These are phyloP conservation scores for Scenedesmus sp. DNA, from an alignment of 163 green algal genomes.

Conservation along the genomic window DNA sequence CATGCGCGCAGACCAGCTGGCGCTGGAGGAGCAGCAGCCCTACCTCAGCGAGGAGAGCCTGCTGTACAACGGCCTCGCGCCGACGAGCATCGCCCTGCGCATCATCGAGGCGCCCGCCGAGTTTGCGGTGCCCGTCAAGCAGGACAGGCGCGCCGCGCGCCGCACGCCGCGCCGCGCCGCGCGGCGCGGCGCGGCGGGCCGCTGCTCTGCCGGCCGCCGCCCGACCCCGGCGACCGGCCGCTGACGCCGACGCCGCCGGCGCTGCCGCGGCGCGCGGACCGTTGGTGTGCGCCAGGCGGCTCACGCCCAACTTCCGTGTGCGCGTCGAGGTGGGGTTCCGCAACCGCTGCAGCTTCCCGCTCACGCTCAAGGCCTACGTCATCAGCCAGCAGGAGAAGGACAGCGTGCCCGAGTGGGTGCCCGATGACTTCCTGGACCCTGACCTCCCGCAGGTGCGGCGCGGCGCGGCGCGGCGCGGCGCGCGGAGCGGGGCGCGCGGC, in stretches of 20 bases:
- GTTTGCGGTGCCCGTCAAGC: slow-evolving; percentile 72
- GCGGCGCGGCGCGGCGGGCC: no score
- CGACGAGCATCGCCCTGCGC: slow-evolving; percentile 52
- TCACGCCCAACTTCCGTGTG: slow-evolving; percentile 68
- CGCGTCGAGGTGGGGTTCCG: slow-evolving; percentile 61
- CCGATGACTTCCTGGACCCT: slow-evolving; percentile 50
- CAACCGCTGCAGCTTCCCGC: slow-evolving; percentile 47
- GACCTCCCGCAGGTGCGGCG: slow-evolving; percentile 33
- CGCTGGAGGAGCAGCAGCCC: slow-evolving; percentile 31
- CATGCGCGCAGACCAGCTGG: slow-evolving; percentile 46
- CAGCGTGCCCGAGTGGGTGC: slow-evolving; percentile 56
- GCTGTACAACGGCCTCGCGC: slow-evolving; percentile 45
- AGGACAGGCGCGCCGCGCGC: slow-evolving; percentile 57
- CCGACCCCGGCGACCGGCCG: no score
- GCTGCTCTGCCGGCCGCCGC: no score
- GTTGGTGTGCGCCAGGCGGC: slow-evolving; percentile 58
- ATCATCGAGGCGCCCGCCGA: slow-evolving; percentile 69
- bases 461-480: no score
- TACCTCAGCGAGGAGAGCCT: slow-evolving; percentile 46
- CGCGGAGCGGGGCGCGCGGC: no score
- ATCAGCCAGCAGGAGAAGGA: slow-evolving; percentile 71
- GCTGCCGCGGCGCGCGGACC: no score
- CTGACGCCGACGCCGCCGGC: no score
- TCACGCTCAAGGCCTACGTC: slow-evolving; percentile 64
- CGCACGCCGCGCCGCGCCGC: no score